These are phyloP conservation scores for Hypoxylon sp. DNA, from an alignment of 2,329 filamentous ascomycete species.

Conservation along the genomic window DNA sequence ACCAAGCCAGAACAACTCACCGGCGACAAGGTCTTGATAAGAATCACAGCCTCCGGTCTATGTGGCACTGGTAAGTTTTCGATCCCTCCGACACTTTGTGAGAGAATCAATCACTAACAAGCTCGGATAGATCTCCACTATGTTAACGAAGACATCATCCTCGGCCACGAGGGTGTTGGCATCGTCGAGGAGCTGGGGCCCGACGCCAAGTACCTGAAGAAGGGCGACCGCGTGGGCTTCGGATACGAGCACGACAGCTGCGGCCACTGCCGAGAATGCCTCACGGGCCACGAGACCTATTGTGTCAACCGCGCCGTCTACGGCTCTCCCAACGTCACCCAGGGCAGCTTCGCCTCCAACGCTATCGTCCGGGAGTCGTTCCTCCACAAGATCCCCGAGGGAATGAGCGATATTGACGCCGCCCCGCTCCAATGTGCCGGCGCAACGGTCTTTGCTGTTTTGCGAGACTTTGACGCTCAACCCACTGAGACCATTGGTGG, in stretches of 20 bases:
- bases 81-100: background rate
- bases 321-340: slow-evolving; percentile 53
- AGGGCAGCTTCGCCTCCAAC: slow-evolving; percentile 57
- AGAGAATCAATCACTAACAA: slow-evolving; percentile 18
- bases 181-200: slow-evolving; percentile 53
- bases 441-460: slow-evolving; percentile 52
- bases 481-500: slow-evolving; percentile 46
- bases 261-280: slow-evolving; percentile 55
- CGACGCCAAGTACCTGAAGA: slow-evolving; percentile 49
- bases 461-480: slow-evolving; percentile 44
- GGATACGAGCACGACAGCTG: slow-evolving; percentile 55
- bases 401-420: slow-evolving; percentile 54
- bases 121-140: slow-evolving; percentile 3
- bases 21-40: slow-evolving; percentile 67
- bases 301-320: slow-evolving; percentile 55
- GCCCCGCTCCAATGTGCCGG: slow-evolving; percentile 63
- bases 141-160: slow-evolving; percentile 47
- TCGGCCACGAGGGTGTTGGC: slow-evolving; percentile 62
- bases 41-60: slow-evolving; percentile 71
- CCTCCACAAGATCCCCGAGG: slow-evolving; percentile 57
- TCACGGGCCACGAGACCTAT: slow-evolving; percentile 55
- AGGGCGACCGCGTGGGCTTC: slow-evolving; percentile 59
- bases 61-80: slow-evolving; percentile 62
- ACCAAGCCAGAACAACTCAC: slow-evolving; percentile 55
- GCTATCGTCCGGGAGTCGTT: slow-evolving; percentile 59